phyloP scores from a whole-genome alignment of 2,329 filamentous ascomycete species.

The Cercospora sojina region DNA sequence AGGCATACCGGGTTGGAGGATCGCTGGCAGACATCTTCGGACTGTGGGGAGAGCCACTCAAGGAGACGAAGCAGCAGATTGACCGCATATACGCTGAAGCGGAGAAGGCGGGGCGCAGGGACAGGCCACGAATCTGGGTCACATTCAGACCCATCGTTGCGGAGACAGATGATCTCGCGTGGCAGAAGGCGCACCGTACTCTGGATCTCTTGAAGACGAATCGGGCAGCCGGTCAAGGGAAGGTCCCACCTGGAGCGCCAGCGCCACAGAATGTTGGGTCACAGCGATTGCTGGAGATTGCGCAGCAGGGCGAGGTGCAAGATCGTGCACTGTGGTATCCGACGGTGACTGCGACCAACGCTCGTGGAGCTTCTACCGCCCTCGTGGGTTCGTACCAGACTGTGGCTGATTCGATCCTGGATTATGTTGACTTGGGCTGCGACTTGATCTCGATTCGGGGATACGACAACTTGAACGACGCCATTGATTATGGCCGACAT shows the following conservation, averaged over 20 bases:
- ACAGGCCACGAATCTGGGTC: conserved; percentile 62
- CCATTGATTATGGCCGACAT: conserved; percentile 59
- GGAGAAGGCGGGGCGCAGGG: conserved; percentile 55
- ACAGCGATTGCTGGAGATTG: conserved; percentile 59
- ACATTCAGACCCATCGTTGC: conserved; percentile 62
- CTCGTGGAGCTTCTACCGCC: conserved; percentile 59
- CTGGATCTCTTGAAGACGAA: conserved; percentile 54
- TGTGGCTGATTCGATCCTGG: conserved; percentile 54
- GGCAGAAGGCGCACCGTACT: conserved; percentile 59
- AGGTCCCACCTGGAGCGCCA: conserved; percentile 34
- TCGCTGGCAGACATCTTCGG: conserved; percentile 62
- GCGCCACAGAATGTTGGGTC: conserved; percentile 60
- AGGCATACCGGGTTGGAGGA: conserved; percentile 60
- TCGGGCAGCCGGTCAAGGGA: conserved; percentile 31
- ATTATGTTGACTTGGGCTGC: conserved; percentile 58
- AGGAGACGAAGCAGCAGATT: conserved; percentile 64
- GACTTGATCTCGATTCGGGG: conserved; percentile 61
- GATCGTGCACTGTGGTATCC: conserved; percentile 64
- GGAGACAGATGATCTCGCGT: conserved; percentile 62
- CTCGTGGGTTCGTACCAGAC: conserved; percentile 57
- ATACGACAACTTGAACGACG: conserved; percentile 61
- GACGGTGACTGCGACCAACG: conserved; percentile 61
- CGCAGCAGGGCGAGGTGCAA: conserved; percentile 56
- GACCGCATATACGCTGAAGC: conserved; percentile 60
- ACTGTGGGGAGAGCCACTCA: conserved; percentile 63